Evolutionary conservation across 75 land plant genomes (phyloP).

Genomic region (Sequoia sempervirens): DNA sequence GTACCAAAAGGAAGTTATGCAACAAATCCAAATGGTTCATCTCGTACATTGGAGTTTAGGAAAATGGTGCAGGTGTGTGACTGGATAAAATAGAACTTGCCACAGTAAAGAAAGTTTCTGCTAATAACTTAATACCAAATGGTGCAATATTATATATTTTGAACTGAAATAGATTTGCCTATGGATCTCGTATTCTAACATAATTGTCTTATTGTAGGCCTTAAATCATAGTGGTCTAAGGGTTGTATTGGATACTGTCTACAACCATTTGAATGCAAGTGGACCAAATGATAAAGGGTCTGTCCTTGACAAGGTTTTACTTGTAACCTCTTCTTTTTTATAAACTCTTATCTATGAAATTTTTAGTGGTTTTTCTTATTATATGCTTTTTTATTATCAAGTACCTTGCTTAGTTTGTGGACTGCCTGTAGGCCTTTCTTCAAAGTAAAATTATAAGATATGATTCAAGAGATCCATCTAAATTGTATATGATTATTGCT

Average conservation of each 20-base stretch:
- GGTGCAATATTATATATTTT: neutral
- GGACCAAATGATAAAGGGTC: conserved; percentile 74
- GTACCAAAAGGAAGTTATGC: conserved; percentile 98
- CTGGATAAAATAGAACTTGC: neutral
- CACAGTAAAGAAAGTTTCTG: neutral
- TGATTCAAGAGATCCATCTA: neutral
- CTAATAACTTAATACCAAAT: neutral
- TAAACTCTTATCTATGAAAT: neutral
- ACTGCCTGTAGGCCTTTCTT: neutral
- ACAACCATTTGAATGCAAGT: conserved; percentile 86
- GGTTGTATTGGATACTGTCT: conserved; percentile 93
- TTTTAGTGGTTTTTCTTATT: neutral
- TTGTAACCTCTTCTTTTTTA: neutral
- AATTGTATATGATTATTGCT: neutral
- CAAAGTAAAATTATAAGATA: neutral
- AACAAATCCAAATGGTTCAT: conserved; percentile 70
- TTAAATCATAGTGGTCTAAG: conserved; percentile 78
- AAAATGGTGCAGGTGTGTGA: conserved; percentile 68
- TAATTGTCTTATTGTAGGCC: conserved; percentile 40
- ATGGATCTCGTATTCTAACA: neutral
- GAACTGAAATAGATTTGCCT: neutral
- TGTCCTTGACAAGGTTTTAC: conserved; percentile 88
- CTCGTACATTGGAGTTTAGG: conserved; percentile 78
- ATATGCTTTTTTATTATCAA: neutral
- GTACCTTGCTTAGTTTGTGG: neutral